Conservation (phyloP, 441 rosid genomes). For the Codiaeum variegatum region DNA sequence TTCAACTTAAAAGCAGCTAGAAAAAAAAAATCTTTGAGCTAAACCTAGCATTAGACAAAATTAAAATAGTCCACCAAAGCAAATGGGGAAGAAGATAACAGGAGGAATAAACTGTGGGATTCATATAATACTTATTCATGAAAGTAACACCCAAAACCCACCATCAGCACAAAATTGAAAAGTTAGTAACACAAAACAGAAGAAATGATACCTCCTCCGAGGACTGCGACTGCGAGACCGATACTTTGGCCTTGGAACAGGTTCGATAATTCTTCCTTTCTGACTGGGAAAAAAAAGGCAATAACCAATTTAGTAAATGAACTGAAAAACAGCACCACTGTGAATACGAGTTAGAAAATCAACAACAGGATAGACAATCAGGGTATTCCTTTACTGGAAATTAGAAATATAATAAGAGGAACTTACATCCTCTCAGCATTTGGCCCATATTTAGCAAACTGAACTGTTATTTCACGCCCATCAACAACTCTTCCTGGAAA, state of each 20-base stretch:
- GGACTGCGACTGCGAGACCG: conserved; percentile 63
- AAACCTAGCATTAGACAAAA: background rate
- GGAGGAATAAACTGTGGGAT: background rate
- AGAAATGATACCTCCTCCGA: conserved; percentile 30
- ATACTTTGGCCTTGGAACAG: conserved; percentile 33
- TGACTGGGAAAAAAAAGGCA: conserved; percentile 29
- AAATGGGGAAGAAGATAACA: background rate
- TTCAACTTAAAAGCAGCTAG: background rate
- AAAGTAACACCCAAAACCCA: background rate
- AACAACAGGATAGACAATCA: background rate
- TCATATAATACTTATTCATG: background rate
- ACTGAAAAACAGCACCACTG: background rate
- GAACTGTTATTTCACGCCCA: conserved; percentile 70
- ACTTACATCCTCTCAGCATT: conserved; percentile 75
- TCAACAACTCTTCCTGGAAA: conserved; percentile 60
- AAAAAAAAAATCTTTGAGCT: background rate
- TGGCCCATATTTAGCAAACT: conserved; percentile 71
- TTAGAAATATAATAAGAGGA: background rate
- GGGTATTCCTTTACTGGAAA: background rate
- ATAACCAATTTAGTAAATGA: background rate
- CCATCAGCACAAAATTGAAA: background rate
- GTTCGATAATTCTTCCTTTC: conserved; percentile 49
- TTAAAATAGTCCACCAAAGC: background rate
- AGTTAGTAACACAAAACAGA: background rate
- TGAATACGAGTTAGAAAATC: background rate